These are phyloP conservation scores for Abrus pulchellus DNA, from an alignment of 306 rosid genomes.

Conservation along the genomic window DNA sequence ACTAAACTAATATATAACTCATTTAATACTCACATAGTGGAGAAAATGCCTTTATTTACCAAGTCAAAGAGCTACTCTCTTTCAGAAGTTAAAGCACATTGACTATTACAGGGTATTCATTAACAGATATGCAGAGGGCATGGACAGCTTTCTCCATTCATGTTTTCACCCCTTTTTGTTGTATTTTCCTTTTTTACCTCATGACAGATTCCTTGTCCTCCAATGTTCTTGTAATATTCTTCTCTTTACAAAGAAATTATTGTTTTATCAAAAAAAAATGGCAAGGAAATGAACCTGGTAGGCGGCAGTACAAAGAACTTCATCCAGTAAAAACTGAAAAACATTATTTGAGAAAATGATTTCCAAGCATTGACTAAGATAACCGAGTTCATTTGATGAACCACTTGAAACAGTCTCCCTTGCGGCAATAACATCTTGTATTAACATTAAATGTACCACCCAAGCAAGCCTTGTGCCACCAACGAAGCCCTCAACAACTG, in stretches of 20 bases:
- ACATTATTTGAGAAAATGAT: constrained; percentile 80
- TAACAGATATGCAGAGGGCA: constrained; percentile 21
- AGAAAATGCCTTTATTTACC: constrained; percentile 22
- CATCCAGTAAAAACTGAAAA: constrained; percentile 82
- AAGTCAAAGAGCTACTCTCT: neutral
- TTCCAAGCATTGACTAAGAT: constrained; percentile 79
- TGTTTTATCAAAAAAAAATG: constrained; percentile 1
- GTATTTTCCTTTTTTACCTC: constrained; percentile 10
- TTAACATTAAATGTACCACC: constrained; percentile 90
- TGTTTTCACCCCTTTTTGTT: constrained; percentile 6
- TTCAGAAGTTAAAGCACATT: constrained; percentile 29
- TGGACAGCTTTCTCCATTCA: constrained; percentile 20
- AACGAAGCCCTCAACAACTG: constrained; percentile 72
- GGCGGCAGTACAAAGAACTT: constrained; percentile 86
- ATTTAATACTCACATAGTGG: neutral
- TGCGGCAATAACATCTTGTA: constrained; percentile 67
- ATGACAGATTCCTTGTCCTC: constrained; percentile 6
- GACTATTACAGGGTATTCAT: neutral
- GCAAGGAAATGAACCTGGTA: constrained; percentile 73
- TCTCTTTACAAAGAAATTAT: constrained; percentile 34
- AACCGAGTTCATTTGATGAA: constrained; percentile 71
- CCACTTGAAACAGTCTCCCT: constrained; percentile 70
- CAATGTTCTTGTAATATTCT: constrained; percentile 3
- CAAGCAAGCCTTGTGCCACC: constrained; percentile 90
- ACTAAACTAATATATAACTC: neutral